phyloP scores from a whole-genome alignment of 139 green algal species.

The Micractinium sp. region DNA sequence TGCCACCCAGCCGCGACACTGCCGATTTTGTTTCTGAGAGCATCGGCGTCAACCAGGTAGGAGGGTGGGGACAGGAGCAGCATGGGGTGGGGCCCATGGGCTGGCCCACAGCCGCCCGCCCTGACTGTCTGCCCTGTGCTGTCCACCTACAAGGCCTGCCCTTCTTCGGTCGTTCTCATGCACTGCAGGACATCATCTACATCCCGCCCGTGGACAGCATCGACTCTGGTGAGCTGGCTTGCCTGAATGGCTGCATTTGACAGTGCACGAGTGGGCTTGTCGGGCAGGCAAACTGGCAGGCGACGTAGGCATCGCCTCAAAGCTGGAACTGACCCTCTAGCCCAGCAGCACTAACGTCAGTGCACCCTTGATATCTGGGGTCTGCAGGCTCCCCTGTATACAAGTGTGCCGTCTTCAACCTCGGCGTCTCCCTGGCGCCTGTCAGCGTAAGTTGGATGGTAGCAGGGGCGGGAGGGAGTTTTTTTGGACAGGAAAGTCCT shows the following conservation, averaged over 20 bases:
- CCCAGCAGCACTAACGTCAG: no score
- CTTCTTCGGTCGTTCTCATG: neutral
- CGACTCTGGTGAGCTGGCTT: neutral
- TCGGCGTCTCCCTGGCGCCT: neutral
- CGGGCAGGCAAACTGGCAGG: no score
- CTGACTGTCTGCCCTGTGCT: neutral
- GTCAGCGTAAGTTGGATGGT: neutral
- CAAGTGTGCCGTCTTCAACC: neutral
- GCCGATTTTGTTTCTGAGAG: neutral
- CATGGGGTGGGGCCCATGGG: no score
- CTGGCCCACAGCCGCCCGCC: neutral
- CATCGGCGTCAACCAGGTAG: neutral
- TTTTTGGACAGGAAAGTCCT: no score
- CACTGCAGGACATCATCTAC: neutral
- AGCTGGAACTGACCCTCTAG: no score
- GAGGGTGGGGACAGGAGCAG: no score
- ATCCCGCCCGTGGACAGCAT: neutral
- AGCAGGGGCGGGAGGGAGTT: no score
- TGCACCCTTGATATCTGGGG: no score
- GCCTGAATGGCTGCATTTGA: no score
- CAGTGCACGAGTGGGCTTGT: no score
- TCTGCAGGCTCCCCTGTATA: neutral
- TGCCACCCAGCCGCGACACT: neutral
- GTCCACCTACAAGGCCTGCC: no score
- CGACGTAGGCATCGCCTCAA: no score